Percentiles rank a stretch among this genome's conserved stretches.
Conservation (phyloP, 257 asterid species). For the Echium plantagineum region DNA sequence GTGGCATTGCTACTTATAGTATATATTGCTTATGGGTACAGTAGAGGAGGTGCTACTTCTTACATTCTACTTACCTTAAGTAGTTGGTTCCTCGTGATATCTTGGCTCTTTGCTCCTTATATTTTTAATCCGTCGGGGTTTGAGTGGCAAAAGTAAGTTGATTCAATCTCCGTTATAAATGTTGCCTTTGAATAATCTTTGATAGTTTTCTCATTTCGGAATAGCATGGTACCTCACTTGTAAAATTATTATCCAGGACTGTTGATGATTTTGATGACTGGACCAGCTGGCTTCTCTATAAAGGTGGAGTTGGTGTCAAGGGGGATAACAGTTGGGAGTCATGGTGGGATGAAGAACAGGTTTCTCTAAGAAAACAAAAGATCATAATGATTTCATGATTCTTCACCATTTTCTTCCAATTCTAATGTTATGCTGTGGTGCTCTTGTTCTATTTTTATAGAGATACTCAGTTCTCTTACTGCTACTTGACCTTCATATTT, state of each 20-base stretch:
- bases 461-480: neutral
- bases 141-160: constrained; percentile 97
- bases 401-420: neutral
- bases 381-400: neutral
- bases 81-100: constrained; percentile 96
- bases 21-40: constrained; percentile 77
- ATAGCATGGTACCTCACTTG: neutral
- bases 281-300: constrained; percentile 94
- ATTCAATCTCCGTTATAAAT: too few relatives aligned
- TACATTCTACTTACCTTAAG: constrained; percentile 65
- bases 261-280: constrained; percentile 99
- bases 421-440: neutral
- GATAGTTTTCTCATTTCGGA: too few relatives aligned
- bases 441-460: neutral
- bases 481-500: neutral
- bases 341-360: constrained; percentile 99
- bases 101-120: constrained; percentile 97
- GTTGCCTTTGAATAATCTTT: neutral
- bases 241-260: constrained; percentile 38
- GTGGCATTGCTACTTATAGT: constrained; percentile 84
- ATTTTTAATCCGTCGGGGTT: constrained; percentile 98
- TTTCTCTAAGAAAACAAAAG: constrained; percentile 11
- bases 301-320: constrained; percentile 95
- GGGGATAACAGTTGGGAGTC: constrained; percentile 98
- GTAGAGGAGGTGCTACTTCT: constrained; percentile 55